Evolutionary conservation across 345 rosid species (phyloP).

Genomic region (Mangifera indica): DNA sequence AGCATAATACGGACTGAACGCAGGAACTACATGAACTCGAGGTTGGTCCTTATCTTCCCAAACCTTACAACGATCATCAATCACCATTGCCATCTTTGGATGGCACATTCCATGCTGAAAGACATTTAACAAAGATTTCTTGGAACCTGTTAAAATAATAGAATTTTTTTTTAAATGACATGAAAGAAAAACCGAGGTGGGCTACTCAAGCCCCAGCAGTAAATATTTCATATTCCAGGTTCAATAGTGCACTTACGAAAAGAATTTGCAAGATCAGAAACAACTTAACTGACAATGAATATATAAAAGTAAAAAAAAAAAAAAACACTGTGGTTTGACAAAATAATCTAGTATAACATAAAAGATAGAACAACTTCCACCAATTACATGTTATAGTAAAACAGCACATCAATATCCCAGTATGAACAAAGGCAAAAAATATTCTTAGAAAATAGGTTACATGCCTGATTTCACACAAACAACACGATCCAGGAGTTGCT

Average conservation of each 20-base stretch:
- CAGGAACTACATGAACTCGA: slow-evolving; percentile 92
- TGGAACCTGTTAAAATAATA: slow-evolving; percentile 52
- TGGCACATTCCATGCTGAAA: slow-evolving; percentile 86
- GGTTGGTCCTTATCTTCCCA: slow-evolving; percentile 99
- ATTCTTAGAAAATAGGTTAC: slow-evolving; percentile 4
- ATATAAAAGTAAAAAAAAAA: slow-evolving; percentile 7
- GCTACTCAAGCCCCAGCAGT: slow-evolving; percentile 2
- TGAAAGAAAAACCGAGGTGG: slow-evolving; percentile 2
- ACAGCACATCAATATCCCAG: slow-evolving; percentile 4
- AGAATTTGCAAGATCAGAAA: not conserved
- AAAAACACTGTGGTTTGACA: not conserved
- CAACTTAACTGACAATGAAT: slow-evolving; percentile 4
- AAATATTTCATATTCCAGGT: not conserved
- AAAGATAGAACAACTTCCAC: slow-evolving; percentile 16
- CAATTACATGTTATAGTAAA: not conserved
- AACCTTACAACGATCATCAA: slow-evolving; percentile 94
- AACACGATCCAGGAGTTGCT: slow-evolving; percentile 75
- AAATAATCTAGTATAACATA: slow-evolving; percentile 1
- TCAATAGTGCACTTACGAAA: not conserved
- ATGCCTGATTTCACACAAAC: slow-evolving; percentile 95
- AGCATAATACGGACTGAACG: slow-evolving; percentile 91
- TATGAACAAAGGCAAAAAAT: slow-evolving; percentile 6
- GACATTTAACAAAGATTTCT: slow-evolving; percentile 79
- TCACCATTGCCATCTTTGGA: slow-evolving; percentile 99
- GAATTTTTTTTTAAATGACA: slow-evolving; percentile 8